Percentiles rank a stretch among this genome's conserved stretches.
Conservation (phyloP, 441 rosid genomes). For the Populus hybrid region DNA sequence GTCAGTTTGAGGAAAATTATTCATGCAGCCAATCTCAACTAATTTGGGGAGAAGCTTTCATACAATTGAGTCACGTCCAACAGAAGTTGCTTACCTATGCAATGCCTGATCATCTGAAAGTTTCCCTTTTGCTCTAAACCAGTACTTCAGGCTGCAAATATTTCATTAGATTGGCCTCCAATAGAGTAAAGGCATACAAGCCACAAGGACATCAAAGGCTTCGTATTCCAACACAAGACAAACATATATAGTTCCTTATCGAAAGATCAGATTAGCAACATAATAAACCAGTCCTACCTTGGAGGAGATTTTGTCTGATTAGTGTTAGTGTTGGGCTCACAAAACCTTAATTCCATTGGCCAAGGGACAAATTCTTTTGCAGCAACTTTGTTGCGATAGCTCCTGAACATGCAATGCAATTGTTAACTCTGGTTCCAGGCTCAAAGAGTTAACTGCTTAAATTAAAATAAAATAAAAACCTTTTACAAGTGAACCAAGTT, state of each 20-base stretch:
- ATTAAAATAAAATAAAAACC: not conserved
- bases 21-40: not conserved
- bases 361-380: constrained; percentile 64
- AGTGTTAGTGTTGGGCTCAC: constrained; percentile 67
- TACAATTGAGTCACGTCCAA: not conserved
- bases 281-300: constrained; percentile 43
- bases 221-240: not conserved
- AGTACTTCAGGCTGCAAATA: constrained; percentile 67
- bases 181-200: not conserved
- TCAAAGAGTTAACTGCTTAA: not conserved
- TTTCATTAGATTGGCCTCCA: constrained; percentile 4
- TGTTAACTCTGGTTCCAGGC: not conserved
- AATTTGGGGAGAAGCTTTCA: not conserved
- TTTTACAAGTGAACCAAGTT: not conserved
- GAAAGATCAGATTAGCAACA: constrained; percentile 14
- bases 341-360: constrained; percentile 96
- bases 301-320: constrained; percentile 86
- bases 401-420: constrained; percentile 49
- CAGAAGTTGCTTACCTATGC: constrained; percentile 58
- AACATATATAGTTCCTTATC: not conserved
- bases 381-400: constrained; percentile 83
- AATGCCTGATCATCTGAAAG: constrained; percentile 96
- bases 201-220: not conserved
- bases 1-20: not conserved
- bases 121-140: constrained; percentile 95